Conservation (phyloP, 106 monocot species). For the Dioscorea alata region DNA sequence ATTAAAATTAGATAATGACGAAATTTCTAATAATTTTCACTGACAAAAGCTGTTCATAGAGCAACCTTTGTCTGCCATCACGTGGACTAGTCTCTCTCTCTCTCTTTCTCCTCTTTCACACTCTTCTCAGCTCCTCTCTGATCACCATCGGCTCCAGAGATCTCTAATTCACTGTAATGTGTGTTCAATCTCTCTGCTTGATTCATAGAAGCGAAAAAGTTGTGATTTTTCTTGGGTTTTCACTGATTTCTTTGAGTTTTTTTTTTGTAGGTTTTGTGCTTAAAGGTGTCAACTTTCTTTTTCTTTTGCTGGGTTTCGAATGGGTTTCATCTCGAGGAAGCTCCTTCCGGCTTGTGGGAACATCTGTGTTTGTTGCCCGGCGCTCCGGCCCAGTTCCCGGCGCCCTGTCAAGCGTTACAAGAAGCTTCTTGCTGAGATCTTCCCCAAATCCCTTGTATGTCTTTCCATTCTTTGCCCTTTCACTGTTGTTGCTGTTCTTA, state of each 20-base stretch:
- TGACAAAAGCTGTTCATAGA: neutral
- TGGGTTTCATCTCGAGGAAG: constrained; percentile 88
- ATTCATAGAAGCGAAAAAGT: too few species aligned
- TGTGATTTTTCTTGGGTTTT: neutral
- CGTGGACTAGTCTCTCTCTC: neutral
- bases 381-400: constrained; percentile 78
- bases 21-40: neutral
- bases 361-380: constrained; percentile 95
- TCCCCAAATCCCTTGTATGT: constrained; percentile 67
- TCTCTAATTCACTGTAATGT: neutral
- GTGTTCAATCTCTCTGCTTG: neutral
- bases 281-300: too few species aligned
- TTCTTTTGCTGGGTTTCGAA: constrained; percentile 3
- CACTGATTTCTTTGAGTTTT: neutral
- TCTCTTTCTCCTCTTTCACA: neutral
- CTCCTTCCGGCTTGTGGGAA: constrained; percentile 80
- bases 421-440: constrained; percentile 82
- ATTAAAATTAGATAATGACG: too few species aligned
- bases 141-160: neutral
- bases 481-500: too few species aligned
- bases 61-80: neutral
- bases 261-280: too few species aligned
- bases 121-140: neutral
- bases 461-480: too few species aligned
- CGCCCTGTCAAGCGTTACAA: constrained; percentile 93